phyloP scores from a whole-genome alignment of 495 filamentous ascomycete genomes.

The Penicillium maclennaniae region DNA sequence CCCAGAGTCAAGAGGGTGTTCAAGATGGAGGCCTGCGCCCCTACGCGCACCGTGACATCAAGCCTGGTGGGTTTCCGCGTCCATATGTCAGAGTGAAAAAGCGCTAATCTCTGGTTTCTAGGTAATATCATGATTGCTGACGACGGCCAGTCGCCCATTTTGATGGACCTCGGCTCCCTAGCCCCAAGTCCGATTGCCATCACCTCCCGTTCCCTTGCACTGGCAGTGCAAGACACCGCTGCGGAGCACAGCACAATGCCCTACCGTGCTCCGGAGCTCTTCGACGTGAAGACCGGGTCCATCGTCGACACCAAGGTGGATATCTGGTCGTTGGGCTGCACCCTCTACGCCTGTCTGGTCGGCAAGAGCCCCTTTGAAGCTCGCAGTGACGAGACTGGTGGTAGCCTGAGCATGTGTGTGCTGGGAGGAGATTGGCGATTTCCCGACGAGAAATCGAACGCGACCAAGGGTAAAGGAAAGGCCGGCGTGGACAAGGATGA shows the following conservation, averaged over 20 bases:
- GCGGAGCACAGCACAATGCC: slow-evolving; percentile 98
- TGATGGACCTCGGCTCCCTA: slow-evolving; percentile 98
- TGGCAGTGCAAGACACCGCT: slow-evolving; percentile 88
- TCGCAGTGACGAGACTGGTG: slow-evolving; percentile 91
- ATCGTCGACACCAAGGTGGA: slow-evolving; percentile 96
- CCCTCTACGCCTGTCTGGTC: slow-evolving; percentile 90
- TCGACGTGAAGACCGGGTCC: slow-evolving; percentile 93
- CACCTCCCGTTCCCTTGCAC: slow-evolving; percentile 83
- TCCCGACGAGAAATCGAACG: slow-evolving; percentile 68
- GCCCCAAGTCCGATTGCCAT: slow-evolving; percentile 88
- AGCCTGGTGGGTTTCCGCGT: slow-evolving; percentile 64
- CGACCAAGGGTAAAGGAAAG: slow-evolving; percentile 54
- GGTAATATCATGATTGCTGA: slow-evolving; percentile 97
- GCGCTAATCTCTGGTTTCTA: slow-evolving; percentile 28
- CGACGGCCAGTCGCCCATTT: slow-evolving; percentile 77
- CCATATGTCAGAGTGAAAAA: neutral
- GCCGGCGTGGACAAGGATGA: slow-evolving; percentile 26
- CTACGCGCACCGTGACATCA: slow-evolving; percentile 96
- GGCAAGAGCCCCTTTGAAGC: slow-evolving; percentile 97
- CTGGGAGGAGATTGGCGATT: slow-evolving; percentile 91
- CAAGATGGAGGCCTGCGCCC: slow-evolving; percentile 68
- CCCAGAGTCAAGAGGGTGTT: slow-evolving; percentile 64
- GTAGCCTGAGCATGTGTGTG: slow-evolving; percentile 86
- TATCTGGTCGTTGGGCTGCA: slow-evolving; percentile 96
- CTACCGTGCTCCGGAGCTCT: slow-evolving; percentile 94